Conservation (phyloP, 257 asterid species). For the Plectranthus barbatus region DNA sequence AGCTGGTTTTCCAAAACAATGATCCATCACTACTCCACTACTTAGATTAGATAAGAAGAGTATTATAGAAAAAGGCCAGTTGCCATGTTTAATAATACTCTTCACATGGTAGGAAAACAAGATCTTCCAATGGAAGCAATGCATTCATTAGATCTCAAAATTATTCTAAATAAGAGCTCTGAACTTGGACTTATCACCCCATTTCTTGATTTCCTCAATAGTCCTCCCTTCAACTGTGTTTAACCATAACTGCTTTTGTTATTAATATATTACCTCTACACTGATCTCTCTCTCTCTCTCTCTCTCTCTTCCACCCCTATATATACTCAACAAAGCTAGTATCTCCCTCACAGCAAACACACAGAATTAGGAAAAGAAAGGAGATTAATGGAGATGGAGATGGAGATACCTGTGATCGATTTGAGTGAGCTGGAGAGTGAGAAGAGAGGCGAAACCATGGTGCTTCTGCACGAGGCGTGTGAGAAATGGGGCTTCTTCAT, state of each 20-base stretch:
- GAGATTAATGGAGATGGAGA: slow-evolving; percentile 24
- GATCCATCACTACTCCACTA: slow-evolving; percentile 3
- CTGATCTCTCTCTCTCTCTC: too few species aligned
- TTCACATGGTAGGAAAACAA: slow-evolving; percentile 5
- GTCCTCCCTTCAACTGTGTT: too few species aligned
- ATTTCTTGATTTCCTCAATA: too few species aligned
- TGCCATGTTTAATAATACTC: slow-evolving; percentile 13
- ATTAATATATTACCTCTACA: too few species aligned
- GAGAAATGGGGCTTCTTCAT: slow-evolving; percentile 83
- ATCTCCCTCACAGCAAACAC: slow-evolving; percentile 11
- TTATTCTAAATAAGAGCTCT: slow-evolving; percentile 14
- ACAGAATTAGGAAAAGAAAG: neutral
- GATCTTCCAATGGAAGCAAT: neutral
- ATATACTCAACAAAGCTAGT: slow-evolving; percentile 20
- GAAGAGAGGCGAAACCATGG: slow-evolving; percentile 52
- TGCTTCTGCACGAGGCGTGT: slow-evolving; percentile 76
- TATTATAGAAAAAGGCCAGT: neutral
- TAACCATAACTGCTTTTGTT: too few species aligned
- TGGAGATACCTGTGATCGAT: slow-evolving; percentile 86
- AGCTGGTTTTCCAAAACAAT: slow-evolving; percentile 30
- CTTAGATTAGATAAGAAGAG: neutral
- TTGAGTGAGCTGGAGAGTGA: slow-evolving; percentile 40
- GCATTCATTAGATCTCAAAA: too few species aligned
- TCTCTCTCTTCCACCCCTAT: slow-evolving; percentile 45
- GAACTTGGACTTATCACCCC: slow-evolving; percentile 53